phyloP scores from a whole-genome alignment of 352 stramenopile species.

The Hyaloperonospora arabidopsidis region DNA sequence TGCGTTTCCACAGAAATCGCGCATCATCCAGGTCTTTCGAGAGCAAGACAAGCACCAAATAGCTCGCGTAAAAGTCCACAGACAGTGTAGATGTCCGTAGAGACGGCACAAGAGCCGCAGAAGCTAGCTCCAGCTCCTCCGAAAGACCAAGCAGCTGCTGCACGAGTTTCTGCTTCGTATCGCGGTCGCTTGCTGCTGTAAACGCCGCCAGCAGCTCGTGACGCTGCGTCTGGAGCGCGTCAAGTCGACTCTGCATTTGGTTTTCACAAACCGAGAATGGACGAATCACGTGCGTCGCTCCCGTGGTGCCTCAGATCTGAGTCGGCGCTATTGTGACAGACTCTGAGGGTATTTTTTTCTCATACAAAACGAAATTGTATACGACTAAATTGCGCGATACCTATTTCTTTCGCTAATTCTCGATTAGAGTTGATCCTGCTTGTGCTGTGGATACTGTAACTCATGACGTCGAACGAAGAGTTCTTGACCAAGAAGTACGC shows the following conservation, averaged over 20 bases:
- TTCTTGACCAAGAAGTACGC: conserved; percentile 85
- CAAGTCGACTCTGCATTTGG: conserved; percentile 43
- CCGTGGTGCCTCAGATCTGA: too few species aligned
- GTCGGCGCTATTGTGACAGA: too few species aligned
- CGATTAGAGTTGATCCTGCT: neutral
- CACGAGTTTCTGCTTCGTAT: conserved; percentile 12
- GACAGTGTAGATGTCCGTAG: conserved; percentile 36
- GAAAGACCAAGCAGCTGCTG: conserved; percentile 32
- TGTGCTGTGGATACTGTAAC: neutral
- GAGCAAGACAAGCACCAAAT: conserved; percentile 48
- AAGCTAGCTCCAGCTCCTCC: conserved; percentile 54
- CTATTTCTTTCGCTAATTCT: too few species aligned
- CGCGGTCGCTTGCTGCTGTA: conserved; percentile 17
- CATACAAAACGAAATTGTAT: too few species aligned
- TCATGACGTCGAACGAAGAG: conserved; percentile 45
- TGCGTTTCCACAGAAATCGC: conserved; percentile 72
- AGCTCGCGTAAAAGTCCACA: conserved; percentile 48
- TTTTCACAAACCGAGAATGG: neutral
- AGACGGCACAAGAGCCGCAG: conserved; percentile 23
- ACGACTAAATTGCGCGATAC: too few species aligned
- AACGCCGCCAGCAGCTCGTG: conserved; percentile 29
- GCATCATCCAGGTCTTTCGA: conserved; percentile 52
- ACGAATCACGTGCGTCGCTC: too few species aligned
- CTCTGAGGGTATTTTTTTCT: too few species aligned
- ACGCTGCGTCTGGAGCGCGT: conserved; percentile 37